These are phyloP conservation scores for Leccinum variabile DNA, from an alignment of 1,284 basidiomycete species.

Conservation along the genomic window DNA sequence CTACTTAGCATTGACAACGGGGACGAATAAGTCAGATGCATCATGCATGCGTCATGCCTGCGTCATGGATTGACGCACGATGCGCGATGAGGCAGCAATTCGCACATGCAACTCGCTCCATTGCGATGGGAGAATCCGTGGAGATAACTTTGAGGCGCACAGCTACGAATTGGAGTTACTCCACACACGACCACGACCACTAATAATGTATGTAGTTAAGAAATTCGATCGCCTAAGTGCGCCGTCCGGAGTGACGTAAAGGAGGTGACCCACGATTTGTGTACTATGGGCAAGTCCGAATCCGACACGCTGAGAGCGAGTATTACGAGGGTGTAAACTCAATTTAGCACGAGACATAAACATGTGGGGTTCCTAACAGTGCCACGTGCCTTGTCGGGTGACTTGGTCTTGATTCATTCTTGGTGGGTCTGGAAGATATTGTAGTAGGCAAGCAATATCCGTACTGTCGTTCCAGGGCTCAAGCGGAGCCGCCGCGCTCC, in stretches of 20 bases:
- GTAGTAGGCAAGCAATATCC: neutral
- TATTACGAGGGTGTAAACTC: neutral
- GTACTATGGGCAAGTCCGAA: neutral
- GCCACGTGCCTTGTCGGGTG: neutral
- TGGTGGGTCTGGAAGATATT: neutral
- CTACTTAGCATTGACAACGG: neutral
- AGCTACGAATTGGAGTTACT: neutral
- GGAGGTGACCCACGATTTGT: neutral
- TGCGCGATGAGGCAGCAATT: neutral
- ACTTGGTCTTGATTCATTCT: neutral
- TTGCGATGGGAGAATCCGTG: slow-evolving; percentile 10
- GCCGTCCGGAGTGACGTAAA: neutral
- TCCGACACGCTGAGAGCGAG: neutral
- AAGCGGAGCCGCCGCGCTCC: slow-evolving; percentile 2
- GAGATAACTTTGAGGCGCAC: slow-evolving; percentile 1
- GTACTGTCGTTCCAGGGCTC: neutral
- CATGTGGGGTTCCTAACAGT: neutral
- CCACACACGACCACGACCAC: neutral
- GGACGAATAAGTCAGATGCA: neutral
- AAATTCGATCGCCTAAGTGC: neutral
- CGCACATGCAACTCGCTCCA: neutral
- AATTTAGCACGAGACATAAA: neutral
- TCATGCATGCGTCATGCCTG: too few relatives aligned
- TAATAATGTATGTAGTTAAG: neutral
- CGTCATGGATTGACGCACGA: neutral